These are phyloP conservation scores for Oryza punctata DNA, from an alignment of 176 grass and related monocot genomes.

Conservation along the genomic window DNA sequence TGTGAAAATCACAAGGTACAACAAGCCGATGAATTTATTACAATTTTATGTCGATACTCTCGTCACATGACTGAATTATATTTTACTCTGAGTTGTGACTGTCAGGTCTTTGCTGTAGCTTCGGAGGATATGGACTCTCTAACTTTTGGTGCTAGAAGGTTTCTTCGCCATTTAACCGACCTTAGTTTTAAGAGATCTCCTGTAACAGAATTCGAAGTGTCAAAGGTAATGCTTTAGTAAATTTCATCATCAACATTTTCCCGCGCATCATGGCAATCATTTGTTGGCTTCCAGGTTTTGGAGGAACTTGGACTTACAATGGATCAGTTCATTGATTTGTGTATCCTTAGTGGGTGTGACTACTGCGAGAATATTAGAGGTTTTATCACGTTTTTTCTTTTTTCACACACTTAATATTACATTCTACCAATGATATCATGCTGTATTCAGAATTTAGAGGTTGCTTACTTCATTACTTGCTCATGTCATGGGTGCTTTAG, in stretches of 20 bases:
- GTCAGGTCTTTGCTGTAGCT: constrained; percentile 82
- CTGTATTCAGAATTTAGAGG: constrained; percentile 20
- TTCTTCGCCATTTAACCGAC: constrained; percentile 92
- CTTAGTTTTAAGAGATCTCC: constrained; percentile 77
- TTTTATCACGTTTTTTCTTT: constrained; percentile 15
- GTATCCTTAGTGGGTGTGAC: constrained; percentile 93
- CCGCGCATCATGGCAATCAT: background rate
- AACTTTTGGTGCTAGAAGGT: constrained; percentile 77
- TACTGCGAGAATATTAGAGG: constrained; percentile 95
- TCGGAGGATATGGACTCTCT: constrained; percentile 97
- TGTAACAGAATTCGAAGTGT: constrained; percentile 89
- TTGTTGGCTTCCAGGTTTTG: constrained; percentile 64
- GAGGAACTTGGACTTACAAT: constrained; percentile 83
- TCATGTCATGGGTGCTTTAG: constrained; percentile 31
- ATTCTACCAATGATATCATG: background rate
- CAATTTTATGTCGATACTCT: constrained; percentile 7
- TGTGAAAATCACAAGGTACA: constrained; percentile 77
- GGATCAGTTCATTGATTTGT: constrained; percentile 95
- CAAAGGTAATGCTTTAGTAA: constrained; percentile 51
- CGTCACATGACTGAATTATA: constrained; percentile 25
- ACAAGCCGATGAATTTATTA: background rate
- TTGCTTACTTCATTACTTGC: constrained; percentile 18
- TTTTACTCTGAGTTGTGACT: constrained; percentile 29
- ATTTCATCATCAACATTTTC: background rate
- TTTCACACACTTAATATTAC: constrained; percentile 6